Evolutionary conservation across 2,329 filamentous ascomycete species (phyloP).

Genomic region (Huntiella moniliformis): DNA sequence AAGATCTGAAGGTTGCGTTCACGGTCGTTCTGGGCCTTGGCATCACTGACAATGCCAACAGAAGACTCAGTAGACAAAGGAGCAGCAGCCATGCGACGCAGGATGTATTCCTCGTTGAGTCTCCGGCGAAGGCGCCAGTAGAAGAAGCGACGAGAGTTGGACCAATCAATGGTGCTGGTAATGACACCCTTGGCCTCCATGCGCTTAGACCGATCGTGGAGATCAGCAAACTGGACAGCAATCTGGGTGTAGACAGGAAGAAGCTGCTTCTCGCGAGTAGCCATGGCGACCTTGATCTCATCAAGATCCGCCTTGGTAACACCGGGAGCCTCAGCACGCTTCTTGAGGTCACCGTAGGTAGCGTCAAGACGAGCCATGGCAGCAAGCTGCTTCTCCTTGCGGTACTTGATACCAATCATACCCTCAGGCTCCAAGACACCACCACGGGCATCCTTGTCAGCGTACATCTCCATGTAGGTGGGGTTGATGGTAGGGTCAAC

Average conservation of each 20-base stretch:
- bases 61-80: slow-evolving; percentile 19
- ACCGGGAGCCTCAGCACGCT: slow-evolving; percentile 44
- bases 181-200: slow-evolving; percentile 98
- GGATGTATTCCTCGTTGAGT: slow-evolving; percentile 91
- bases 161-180: slow-evolving; percentile 66
- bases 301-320: slow-evolving; percentile 57
- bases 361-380: slow-evolving; percentile 91
- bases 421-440: slow-evolving; percentile 96
- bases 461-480: slow-evolving; percentile 97
- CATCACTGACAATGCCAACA: slow-evolving; percentile 18
- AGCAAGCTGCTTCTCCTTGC: slow-evolving; percentile 88
- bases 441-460: slow-evolving; percentile 81
- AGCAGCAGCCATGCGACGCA: slow-evolving; percentile 59
- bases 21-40: slow-evolving; percentile 35
- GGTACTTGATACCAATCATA: slow-evolving; percentile 97
- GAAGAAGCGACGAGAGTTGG: slow-evolving; percentile 86
- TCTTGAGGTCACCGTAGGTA: slow-evolving; percentile 66
- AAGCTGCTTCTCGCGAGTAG: slow-evolving; percentile 66
- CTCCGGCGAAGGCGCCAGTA: slow-evolving; percentile 98
- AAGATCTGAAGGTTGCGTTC: slow-evolving; percentile 54
- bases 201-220: slow-evolving; percentile 89
- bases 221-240: slow-evolving; percentile 87
- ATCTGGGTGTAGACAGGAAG: slow-evolving; percentile 90
- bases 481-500: slow-evolving; percentile 98
- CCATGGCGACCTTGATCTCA: slow-evolving; percentile 68